Evolutionary conservation across 2,329 filamentous ascomycete species (phyloP).

Genomic region (Trichoderma koningiopsis): DNA sequence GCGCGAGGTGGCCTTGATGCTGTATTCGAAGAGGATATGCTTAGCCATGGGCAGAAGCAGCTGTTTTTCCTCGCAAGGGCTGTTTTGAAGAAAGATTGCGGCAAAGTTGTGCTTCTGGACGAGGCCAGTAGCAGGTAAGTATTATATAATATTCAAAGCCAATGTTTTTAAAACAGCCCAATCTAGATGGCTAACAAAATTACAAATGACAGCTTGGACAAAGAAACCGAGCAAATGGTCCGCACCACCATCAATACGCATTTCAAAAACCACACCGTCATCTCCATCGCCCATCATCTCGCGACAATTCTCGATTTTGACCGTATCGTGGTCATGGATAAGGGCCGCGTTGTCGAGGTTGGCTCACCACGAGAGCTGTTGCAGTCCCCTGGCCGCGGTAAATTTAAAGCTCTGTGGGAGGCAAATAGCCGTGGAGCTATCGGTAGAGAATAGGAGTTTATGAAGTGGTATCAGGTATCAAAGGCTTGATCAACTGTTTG

Average conservation of each 20-base stretch:
- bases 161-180: background rate
- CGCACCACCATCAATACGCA: conserved; percentile 38
- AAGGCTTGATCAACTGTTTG: too few species aligned
- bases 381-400: conserved; percentile 25
- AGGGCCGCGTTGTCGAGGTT: conserved; percentile 33
- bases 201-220: conserved; percentile 36
- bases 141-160: background rate
- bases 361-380: conserved; percentile 33
- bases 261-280: conserved; percentile 53
- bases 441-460: background rate
- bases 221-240: conserved; percentile 38
- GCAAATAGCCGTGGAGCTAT: conserved; percentile 32
- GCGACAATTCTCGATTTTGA: conserved; percentile 46
- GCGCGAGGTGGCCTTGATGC: conserved; percentile 43
- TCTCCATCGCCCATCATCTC: conserved; percentile 46
- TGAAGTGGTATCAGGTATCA: too few species aligned
- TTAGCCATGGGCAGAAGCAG: conserved; percentile 53
- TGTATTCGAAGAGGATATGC: conserved; percentile 37
- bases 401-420: conserved; percentile 33
- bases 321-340: conserved; percentile 35
- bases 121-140: conserved; percentile 43
- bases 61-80: conserved; percentile 54
- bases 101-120: conserved; percentile 48
- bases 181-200: conserved; percentile 19
- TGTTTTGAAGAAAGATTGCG: conserved; percentile 42